Base-by-base conservation (phyloP, 129 eudicot genomes). In the Escallonia rubra region DNA sequence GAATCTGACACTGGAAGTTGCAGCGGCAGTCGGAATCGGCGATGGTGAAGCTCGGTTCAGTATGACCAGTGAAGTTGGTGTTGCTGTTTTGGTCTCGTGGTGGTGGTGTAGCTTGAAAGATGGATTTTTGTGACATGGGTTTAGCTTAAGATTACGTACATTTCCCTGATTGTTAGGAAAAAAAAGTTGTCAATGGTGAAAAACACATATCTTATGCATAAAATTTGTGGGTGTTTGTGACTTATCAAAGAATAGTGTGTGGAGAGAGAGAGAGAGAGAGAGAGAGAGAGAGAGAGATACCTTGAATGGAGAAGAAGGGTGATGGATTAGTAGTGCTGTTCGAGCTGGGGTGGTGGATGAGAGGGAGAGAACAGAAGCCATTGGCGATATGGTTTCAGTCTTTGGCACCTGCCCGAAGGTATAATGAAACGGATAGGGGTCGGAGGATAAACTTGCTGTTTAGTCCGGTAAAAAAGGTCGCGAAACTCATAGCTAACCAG, bases 331-430 rank as follows among this genome's bases (percentile, higher is more conserved):
- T 64, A 68, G 50, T 39, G 83, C 44, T 43, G 81, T 58, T 62
- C 52, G 71, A n/a, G 85, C 46, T 5, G 76, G 58, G 38, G 77
- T 71, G 45, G 83, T 55, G 39, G 85, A 67, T 56, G 90, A 61
- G 50, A 80, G 59, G 76, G 87, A 85, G 87, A 86, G 67, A 49
- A 82, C 44, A 8, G 85, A 79, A 68, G 91, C 91, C 91, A 86
- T 86, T 67, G 82, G 42, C 41, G 75, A 41, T 50, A 3, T 50
- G 55, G 55, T 50, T 23, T 23, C 34, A 2, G 55, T 50, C 1
- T 3, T n/a, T 50, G 13, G 7, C 14, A n/a, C 3, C 34, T 54
- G 59, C 14, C 59, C 59, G 14, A 54, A 16, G 13, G 6, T 16
- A 59, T 4, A 8, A 7, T 7, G 9, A 8, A 23, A 59, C 40